Percentiles rank a stretch among this genome's conserved stretches.
phyloP scores from a whole-genome alignment of 495 filamentous ascomycete genomes.

The Jackrogersella multiformis region DNA sequence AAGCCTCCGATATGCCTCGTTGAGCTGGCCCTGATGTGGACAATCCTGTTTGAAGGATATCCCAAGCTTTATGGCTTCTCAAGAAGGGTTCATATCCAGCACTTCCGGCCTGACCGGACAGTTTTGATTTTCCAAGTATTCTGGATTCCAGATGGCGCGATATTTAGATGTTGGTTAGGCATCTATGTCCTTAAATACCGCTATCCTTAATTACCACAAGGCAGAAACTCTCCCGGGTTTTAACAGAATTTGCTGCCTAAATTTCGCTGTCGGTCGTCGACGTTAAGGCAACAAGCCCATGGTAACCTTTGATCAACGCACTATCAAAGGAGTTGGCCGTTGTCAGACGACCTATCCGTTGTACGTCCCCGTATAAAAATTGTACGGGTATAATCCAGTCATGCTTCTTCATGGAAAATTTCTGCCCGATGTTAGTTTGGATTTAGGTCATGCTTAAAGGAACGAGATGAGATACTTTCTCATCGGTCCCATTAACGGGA shows the following conservation, averaged over 20 bases:
- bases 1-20: background rate
- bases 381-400: background rate
- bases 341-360: conserved; percentile 6
- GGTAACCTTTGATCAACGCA: conserved; percentile 3
- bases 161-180: conserved; percentile 16
- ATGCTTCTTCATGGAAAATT: background rate
- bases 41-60: background rate
- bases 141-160: background rate
- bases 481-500: background rate
- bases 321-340: background rate
- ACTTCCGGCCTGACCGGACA: conserved; percentile 3
- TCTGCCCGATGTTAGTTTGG: background rate
- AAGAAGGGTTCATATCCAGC: background rate
- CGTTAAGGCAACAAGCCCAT: background rate
- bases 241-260: background rate
- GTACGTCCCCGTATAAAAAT: background rate
- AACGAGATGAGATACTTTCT: conserved; percentile 2
- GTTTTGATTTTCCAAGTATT: background rate
- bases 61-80: background rate
- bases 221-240: conserved; percentile 12
- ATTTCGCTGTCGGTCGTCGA: background rate
- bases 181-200: too few species aligned
- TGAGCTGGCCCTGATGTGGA: background rate
- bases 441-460: background rate
- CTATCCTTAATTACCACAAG: background rate